phyloP scores from a whole-genome alignment of 768 basidiomycete genomes.

The Tylopilus subfusipes region DNA sequence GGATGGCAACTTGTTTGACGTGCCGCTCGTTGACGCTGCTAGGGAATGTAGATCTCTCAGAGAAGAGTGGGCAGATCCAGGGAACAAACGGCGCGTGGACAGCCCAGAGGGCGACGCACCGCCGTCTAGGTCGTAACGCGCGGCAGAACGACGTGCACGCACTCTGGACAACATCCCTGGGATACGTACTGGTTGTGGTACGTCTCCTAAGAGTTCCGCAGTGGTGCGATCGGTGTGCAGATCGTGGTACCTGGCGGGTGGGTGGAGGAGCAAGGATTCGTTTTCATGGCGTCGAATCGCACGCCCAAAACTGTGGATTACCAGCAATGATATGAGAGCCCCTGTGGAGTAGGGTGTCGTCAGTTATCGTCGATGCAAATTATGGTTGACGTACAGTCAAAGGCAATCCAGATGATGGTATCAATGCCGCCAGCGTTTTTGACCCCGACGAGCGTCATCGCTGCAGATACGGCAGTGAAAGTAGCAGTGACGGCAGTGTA shows the following conservation, averaged over 20 bases:
- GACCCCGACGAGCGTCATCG: conserved; percentile 50
- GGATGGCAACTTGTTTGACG: conserved; percentile 11
- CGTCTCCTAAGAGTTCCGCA: conserved; percentile 5
- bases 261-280: conserved; percentile 4
- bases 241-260: conserved; percentile 3
- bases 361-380: conserved; percentile 1
- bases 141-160: neutral
- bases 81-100: conserved; percentile 10
- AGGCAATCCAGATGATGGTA: conserved; percentile 48
- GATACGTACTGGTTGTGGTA: neutral
- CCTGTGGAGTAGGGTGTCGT: conserved; percentile 7
- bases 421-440: conserved; percentile 44
- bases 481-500: conserved; percentile 54
- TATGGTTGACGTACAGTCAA: conserved; percentile 45
- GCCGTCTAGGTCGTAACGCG: neutral
- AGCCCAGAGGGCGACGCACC: neutral
- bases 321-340: conserved; percentile 2
- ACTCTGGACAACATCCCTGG: conserved; percentile 1
- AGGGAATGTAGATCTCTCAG: conserved; percentile 11
- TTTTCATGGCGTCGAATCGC: conserved; percentile 5
- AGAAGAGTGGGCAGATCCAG: conserved; percentile 5
- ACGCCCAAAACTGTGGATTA: conserved; percentile 5
- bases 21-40: conserved; percentile 11
- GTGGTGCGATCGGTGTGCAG: conserved; percentile 6
- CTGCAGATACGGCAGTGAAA: conserved; percentile 44